Evolutionary conservation across 1,284 basidiomycete species (phyloP), one percentile per base, ranked within the genome.

Genomic region (Pseudozyma tsukubaensis): DNA sequence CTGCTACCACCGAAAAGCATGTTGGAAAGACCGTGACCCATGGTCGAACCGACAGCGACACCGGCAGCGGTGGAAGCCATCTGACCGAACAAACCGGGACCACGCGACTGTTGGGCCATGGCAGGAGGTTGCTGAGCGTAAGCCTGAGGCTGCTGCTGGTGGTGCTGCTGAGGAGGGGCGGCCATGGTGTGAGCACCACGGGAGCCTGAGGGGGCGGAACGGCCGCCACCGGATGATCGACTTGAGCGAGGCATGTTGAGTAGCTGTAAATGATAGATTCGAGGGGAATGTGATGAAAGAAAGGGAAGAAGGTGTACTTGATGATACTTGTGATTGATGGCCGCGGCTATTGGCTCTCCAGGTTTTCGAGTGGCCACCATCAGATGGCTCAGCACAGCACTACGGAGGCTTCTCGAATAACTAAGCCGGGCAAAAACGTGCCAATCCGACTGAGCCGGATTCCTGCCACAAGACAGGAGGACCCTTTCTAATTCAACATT

Each of bases 11-110:
- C 93, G 76, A 94, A 94, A 60, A 94, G 88, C 91, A 94, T 92
- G 84, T 85, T 88, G 51, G 91, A 92, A 69, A 94, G 83, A 39
- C 92, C 93, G 80, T 94, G 92, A 50, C 93, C 92, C 69, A 94
- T 88, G 53, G 90, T 87, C 14, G 92, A 93, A 45, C 92, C 92
- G 54, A 92, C 87, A 7, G 93, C 93, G 43, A 94, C 93, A 69
- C 91, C 92, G 59, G 92, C 92, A 32, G 92, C 92, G 8, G 93
- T 94, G 14, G 92, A 92, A 57, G 92, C 93, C 92, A 94, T 94
- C 84, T 83, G 80, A 24, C 79, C 78, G 49, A 83, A 83, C 32
- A 83, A 63, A 53, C 82, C 81, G 21, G 80, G 79, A 19, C 61
- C 64, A 3, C 51, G 64, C 47, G 64, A 70, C 59, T 67, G 74